Base-by-base conservation (phyloP, 2,329 filamentous ascomycete genomes). In the Scedosporium aurantiacum region DNA sequence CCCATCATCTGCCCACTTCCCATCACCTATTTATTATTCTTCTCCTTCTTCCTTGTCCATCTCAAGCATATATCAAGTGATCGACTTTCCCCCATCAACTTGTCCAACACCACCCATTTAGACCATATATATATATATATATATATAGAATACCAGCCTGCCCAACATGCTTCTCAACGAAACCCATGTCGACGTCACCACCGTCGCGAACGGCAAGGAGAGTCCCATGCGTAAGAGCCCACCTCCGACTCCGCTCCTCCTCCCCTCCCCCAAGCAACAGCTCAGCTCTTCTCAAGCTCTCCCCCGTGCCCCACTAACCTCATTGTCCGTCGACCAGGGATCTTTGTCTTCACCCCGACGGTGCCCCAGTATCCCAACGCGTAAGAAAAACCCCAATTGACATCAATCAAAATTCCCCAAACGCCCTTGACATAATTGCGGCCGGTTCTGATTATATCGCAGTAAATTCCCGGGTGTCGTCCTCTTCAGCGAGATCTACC, bases 401-500 rank as follows among this genome's bases (percentile, higher is more conserved):
- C 28, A 52, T 25, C 1, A 25, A n/a, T n/a, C 40, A 41, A 55
- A 40, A 27, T 40, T 40, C 18, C 25, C 10, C 25, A 18, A 45
- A 1, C 5, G 23, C 25, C 25, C 58, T 37, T n/a, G n/a, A n/a
- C n/a, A n/a, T n/a, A n/a, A n/a, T n/a, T n/a, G n/a, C n/a, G n/a
- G n/a, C n/a, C n/a, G 56, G 7, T 28, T 28, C 27, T 28, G 27
- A 32, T 52, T 67, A 60, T n/a, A 16, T 23, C 60, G n/a, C 63
- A 84, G 83, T 32, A 79, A 80, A 58, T 96, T 96, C 69, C 91
- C 91, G 0, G 91, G 89, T 21, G 89, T 97, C 4, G 88, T 90
- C 14, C 80, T 97, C 62, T 97, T 96, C 72, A 92, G 88, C 67
- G 92, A 97, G 76, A 97, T 97, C 69, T 97, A 97, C 71, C 92